Percentiles rank a stretch among this genome's conserved stretches.
These are phyloP conservation scores for Diospyros kaki DNA, from an alignment of 148 eudicot species.

Conservation along the genomic window DNA sequence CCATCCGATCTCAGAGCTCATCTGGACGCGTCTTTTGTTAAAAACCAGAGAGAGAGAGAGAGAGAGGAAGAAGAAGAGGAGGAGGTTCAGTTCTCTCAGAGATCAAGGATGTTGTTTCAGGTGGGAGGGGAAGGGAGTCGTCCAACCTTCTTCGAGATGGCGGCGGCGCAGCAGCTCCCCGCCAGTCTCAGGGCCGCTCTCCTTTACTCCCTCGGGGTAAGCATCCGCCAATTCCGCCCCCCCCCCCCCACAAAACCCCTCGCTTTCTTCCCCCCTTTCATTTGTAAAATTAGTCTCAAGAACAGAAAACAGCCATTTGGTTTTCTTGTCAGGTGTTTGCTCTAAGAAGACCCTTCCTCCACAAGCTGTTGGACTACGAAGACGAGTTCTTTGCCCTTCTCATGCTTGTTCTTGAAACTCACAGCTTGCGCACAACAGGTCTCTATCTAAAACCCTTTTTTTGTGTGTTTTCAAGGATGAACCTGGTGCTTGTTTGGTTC, in stretches of 20 bases:
- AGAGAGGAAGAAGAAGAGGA: too few relatives aligned
- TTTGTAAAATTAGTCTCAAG: background rate
- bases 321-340: constrained; percentile 64
- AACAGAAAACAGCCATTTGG: background rate
- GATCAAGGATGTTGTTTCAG: constrained; percentile 69
- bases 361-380: constrained; percentile 84
- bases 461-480: too few relatives aligned
- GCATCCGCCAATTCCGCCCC: background rate
- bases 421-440: constrained; percentile 95
- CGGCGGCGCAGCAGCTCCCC: constrained; percentile 98
- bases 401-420: constrained; percentile 84
- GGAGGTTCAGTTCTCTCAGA: too few relatives aligned
- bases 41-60: too few relatives aligned
- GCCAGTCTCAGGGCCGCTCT: constrained; percentile 89
- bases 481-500: too few relatives aligned
- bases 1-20: too few relatives aligned
- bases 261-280: too few relatives aligned
- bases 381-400: constrained; percentile 91
- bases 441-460: background rate
- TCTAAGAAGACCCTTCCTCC: constrained; percentile 83
- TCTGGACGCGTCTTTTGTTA: too few relatives aligned
- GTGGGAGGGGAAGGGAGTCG: constrained; percentile 90
- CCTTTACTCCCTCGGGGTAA: constrained; percentile 88
- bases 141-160: constrained; percentile 99
- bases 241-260: too few relatives aligned